Base-by-base conservation (phyloP, 192 early-diverging fungal genomes). In the Coemansia sp. region DNA sequence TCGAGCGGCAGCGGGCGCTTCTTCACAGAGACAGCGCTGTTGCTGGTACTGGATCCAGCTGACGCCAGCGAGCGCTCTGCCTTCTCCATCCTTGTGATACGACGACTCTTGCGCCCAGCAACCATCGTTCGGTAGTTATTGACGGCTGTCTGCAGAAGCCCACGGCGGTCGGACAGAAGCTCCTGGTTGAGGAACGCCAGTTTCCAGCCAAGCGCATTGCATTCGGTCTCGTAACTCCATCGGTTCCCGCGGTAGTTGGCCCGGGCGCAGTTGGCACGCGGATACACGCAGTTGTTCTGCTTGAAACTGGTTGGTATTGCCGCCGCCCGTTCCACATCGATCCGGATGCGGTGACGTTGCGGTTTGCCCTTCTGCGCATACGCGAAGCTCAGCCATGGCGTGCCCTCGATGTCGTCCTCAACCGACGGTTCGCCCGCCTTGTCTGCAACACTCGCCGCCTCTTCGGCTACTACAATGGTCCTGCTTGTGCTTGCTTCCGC, bases 121-220 rank as follows among this genome's bases (percentile, higher is more conserved):
- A 88, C 87, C 13, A 87, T 84, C 61, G 92, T 90, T 32, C 91
- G 83, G 62, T 91, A 91, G 57, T 84, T 90, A 70, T 94, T 92
- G 0, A 96, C 95, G 2, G 93, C 95, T 0, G 91, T 86, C 66
- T 95, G 93, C 61, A 96, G 76, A 42, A 95, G 54, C 12, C 95
- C 95, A 18, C 90, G 84, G 32, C 90, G 87, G 0, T 86, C 91
- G 8, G 78, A 65, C 47, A 94, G 81, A 52, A 86, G 68, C 42
- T 80, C 74, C 22, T 80, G 83, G 65, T 96, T 96, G 21, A 95
- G 77, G 71, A 87, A 90, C 3, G 89, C 88, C 58, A 96, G 83
- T 60, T 89, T 87, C 95, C 95, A 95, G 5, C 93, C 93, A 13
- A 94, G 80, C n/a, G 65, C 71, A 54, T 96, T 96, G 68, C 93